These are phyloP conservation scores for Syzygium aqueum DNA, from an alignment of 345 rosid genomes.

Conservation along the genomic window DNA sequence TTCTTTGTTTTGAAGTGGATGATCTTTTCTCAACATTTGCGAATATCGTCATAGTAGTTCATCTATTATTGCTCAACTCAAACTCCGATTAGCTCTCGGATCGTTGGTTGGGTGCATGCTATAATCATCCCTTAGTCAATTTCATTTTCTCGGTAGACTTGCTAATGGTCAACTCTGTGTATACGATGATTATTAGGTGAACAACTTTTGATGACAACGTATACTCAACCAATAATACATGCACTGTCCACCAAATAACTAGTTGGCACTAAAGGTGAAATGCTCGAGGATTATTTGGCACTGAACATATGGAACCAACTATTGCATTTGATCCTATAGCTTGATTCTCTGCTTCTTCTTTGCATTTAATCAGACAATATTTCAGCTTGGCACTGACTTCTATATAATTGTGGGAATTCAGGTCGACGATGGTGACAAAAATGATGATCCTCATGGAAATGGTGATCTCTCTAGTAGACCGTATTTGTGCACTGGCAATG, in stretches of 20 bases:
- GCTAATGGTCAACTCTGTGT: neutral
- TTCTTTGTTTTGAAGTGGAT: neutral
- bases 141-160: neutral
- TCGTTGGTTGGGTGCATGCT: neutral
- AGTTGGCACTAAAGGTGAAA: neutral
- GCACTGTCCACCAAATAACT: neutral
- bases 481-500: constrained; percentile 85
- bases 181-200: neutral
- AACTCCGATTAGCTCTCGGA: neutral
- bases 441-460: constrained; percentile 13
- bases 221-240: neutral
- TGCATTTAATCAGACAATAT: neutral
- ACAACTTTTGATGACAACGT: neutral
- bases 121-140: neutral
- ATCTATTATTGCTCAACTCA: neutral
- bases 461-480: constrained; percentile 30
- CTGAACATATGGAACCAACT: neutral
- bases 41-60: neutral
- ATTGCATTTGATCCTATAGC: neutral
- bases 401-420: constrained; percentile 4
- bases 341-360: neutral
- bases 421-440: constrained; percentile 26
- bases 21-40: neutral
- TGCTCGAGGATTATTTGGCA: neutral
- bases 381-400: neutral